A percentile compares a stretch with the other conserved stretches of the same genome.
Conservation (phyloP, 1,139 yeast genomes). For the Kodamaea plutei region DNA sequence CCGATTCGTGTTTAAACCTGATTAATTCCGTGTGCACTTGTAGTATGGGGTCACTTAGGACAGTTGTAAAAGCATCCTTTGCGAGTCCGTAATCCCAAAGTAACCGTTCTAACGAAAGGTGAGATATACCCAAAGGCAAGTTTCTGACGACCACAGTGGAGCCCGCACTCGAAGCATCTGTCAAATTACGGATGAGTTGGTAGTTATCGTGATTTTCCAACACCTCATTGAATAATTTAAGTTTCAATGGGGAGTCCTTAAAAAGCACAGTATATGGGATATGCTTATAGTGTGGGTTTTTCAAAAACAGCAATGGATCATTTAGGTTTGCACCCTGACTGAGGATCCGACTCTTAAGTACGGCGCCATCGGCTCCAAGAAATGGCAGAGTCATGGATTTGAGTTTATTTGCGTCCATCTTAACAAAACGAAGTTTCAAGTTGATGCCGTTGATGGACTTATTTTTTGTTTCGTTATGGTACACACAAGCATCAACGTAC, state of each 20-base stretch:
- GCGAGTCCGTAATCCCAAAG: constrained; percentile 41
- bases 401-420: constrained; percentile 16
- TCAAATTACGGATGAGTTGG: constrained; percentile 11
- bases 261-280: constrained; percentile 12
- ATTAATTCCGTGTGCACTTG: constrained; percentile 35
- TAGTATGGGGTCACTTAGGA: constrained; percentile 24
- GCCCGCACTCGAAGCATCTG: constrained; percentile 14
- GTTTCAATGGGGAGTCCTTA: constrained; percentile 11
- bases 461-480: constrained; percentile 44
- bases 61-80: constrained; percentile 17
- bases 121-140: constrained; percentile 38
- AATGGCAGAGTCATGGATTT: constrained; percentile 26
- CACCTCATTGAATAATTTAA: constrained; percentile 6
- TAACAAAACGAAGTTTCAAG: constrained; percentile 42
- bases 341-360: constrained; percentile 3
- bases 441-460: constrained; percentile 50
- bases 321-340: constrained; percentile 5
- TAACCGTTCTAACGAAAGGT: constrained; percentile 26
- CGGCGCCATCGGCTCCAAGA: constrained; percentile 13
- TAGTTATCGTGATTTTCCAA: constrained; percentile 9
- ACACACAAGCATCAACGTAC: constrained; percentile 47
- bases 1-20: constrained; percentile 43
- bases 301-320: constrained; percentile 9
- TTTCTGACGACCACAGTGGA: constrained; percentile 34
- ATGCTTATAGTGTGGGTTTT: constrained; percentile 4